Conservation (phyloP, 1,284 basidiomycete species). For the Irpex sp. region DNA sequence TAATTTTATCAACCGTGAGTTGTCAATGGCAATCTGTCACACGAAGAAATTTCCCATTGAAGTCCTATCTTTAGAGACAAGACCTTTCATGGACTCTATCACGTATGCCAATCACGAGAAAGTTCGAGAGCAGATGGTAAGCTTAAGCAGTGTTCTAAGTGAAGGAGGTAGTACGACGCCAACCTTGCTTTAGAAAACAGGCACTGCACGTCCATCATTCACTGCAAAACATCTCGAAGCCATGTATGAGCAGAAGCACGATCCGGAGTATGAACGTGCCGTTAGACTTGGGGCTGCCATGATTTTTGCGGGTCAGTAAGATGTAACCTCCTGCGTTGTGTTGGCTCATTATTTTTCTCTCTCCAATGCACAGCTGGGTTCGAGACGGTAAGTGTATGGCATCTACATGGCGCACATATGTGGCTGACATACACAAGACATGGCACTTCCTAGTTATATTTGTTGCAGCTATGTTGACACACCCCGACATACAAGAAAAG, state of each 20-base stretch:
- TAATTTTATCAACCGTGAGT: neutral
- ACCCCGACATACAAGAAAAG: constrained; percentile 11
- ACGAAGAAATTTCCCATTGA: neutral
- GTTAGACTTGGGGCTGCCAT: neutral
- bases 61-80: neutral
- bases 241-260: neutral
- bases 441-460: constrained; percentile 8
- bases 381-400: neutral
- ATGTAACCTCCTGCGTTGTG: no score
- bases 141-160: no score
- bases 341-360: neutral
- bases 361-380: neutral
- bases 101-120: neutral
- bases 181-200: neutral
- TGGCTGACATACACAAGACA: neutral
- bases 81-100: neutral
- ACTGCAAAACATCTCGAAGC: neutral
- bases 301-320: neutral
- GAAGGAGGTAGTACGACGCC: no score
- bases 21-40: neutral
- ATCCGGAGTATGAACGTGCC: neutral
- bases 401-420: neutral
- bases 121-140: neutral
- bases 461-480: constrained; percentile 10
- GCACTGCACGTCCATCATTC: neutral